Evolutionary conservation across 306 rosid genomes (phyloP).

Genomic region (Glycine tomentella): DNA sequence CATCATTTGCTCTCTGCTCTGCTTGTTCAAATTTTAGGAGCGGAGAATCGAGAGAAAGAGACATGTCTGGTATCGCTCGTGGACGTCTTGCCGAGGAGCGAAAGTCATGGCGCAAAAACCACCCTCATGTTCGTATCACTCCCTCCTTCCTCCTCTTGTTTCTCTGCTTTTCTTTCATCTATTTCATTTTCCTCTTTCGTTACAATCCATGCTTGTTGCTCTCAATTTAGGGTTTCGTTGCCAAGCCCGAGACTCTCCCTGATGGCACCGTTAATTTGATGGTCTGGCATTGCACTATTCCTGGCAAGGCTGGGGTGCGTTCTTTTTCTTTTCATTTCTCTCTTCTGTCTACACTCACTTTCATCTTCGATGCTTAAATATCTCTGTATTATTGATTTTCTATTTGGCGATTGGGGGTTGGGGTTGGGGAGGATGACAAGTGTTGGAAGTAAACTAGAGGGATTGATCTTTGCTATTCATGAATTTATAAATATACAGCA

Average conservation of each 20-base stretch:
- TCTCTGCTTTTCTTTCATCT: neutral
- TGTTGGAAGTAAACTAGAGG: neutral
- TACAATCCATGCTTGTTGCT: neutral
- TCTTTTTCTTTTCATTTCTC: neutral
- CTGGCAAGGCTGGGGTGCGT: constrained; percentile 83
- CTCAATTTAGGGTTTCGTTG: constrained; percentile 85
- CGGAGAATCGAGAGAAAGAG: constrained; percentile 20
- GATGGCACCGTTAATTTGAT: constrained; percentile 93
- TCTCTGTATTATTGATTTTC: neutral
- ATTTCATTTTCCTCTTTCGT: neutral
- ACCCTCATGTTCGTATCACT: constrained; percentile 78
- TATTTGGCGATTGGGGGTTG: too few relatives aligned
- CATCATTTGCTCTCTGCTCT: neutral
- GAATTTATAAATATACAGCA: neutral
- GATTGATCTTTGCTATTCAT: neutral
- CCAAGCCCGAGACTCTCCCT: constrained; percentile 85
- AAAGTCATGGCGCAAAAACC: constrained; percentile 97
- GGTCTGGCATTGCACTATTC: constrained; percentile 98
- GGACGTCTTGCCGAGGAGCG: constrained; percentile 96
- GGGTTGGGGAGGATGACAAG: neutral
- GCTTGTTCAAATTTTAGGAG: neutral
- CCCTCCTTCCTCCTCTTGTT: too few relatives aligned
- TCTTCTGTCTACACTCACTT: neutral
- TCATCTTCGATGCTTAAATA: neutral
- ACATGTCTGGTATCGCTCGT: constrained; percentile 82